Percentiles rank a stretch among this genome's conserved stretches.
These are phyloP conservation scores for Tolypocladium cylindrosporum DNA, from an alignment of 2,329 filamentous ascomycete species.

Conservation along the genomic window DNA sequence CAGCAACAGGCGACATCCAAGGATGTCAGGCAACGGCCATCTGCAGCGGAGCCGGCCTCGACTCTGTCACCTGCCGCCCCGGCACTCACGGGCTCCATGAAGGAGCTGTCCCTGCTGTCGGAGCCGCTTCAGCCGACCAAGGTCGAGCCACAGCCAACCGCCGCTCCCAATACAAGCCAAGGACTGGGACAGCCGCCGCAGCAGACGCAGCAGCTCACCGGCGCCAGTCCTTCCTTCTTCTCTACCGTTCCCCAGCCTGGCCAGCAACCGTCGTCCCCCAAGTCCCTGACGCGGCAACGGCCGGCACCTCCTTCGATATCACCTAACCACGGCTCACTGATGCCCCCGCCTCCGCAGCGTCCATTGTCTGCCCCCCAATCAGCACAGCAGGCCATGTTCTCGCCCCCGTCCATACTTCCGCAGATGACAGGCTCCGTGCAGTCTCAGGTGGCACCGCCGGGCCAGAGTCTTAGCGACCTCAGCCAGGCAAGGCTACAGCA, in stretches of 20 bases:
- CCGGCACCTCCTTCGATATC: constrained; percentile 58
- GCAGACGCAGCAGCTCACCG: constrained; percentile 34
- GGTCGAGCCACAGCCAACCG: constrained; percentile 20
- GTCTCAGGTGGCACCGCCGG: constrained; percentile 56
- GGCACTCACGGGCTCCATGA: constrained; percentile 44
- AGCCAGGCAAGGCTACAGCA: constrained; percentile 57
- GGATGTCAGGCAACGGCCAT: constrained; percentile 15
- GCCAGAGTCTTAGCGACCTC: constrained; percentile 69
- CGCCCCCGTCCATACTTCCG: constrained; percentile 64
- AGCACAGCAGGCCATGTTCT: constrained; percentile 63
- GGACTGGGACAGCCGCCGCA: constrained; percentile 8
- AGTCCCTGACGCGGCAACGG: constrained; percentile 45
- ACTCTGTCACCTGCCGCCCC: constrained; percentile 11
- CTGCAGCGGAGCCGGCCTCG: constrained; percentile 8
- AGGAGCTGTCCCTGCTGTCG: constrained; percentile 44
- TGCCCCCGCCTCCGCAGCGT: constrained; percentile 67
- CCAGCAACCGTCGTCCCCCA: constrained; percentile 22
- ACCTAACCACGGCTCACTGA: constrained; percentile 51
- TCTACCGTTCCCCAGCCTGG: constrained; percentile 29
- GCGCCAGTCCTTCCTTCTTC: constrained; percentile 52
- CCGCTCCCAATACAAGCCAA: not conserved
- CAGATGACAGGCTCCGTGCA: constrained; percentile 69
- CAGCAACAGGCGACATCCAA: constrained; percentile 23
- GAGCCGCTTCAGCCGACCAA: constrained; percentile 43
- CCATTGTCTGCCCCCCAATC: constrained; percentile 83